Percentiles rank a stretch among this genome's conserved stretches.
Evolutionary conservation across 2,329 filamentous ascomycete genomes (phyloP).

Genomic region (Colletotrichum sp.): DNA sequence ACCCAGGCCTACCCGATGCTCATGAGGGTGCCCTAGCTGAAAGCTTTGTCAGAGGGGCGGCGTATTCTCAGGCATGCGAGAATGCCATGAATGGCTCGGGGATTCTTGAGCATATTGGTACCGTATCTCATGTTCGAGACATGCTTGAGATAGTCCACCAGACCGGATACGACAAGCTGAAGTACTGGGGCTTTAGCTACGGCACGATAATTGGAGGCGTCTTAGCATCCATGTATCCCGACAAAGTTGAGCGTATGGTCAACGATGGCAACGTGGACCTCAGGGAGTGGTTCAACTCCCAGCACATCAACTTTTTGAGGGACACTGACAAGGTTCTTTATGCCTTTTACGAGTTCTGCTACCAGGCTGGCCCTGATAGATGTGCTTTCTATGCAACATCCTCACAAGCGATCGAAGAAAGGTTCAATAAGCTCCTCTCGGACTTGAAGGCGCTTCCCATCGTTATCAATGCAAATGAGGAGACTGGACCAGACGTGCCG

Average conservation of each 20-base stretch:
- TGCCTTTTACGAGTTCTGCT: slow-evolving; percentile 58
- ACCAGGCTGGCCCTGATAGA: slow-evolving; percentile 49
- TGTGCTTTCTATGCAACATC: slow-evolving; percentile 48
- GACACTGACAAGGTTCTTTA: slow-evolving; percentile 59
- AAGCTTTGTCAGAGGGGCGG: slow-evolving; percentile 44
- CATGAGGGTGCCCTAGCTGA: slow-evolving; percentile 50
- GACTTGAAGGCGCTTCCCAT: slow-evolving; percentile 46
- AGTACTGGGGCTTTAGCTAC: slow-evolving; percentile 61
- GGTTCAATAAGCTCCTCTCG: slow-evolving; percentile 43
- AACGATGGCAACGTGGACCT: slow-evolving; percentile 60
- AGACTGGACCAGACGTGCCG: slow-evolving; percentile 43
- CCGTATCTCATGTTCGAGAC: slow-evolving; percentile 48
- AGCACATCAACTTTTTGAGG: slow-evolving; percentile 50
- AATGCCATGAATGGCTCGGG: slow-evolving; percentile 35
- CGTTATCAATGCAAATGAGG: slow-evolving; percentile 36
- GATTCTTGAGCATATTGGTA: slow-evolving; percentile 46
- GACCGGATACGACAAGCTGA: slow-evolving; percentile 44
- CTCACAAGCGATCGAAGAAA: slow-evolving; percentile 39
- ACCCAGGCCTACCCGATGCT: slow-evolving; percentile 49
- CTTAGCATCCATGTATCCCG: slow-evolving; percentile 57
- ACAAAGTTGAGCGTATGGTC: slow-evolving; percentile 53
- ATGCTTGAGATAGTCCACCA: slow-evolving; percentile 50
- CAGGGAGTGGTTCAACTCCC: slow-evolving; percentile 54
- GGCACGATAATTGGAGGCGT: slow-evolving; percentile 56
- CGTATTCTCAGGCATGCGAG: slow-evolving; percentile 49